Base-by-base conservation (phyloP, 148 eudicot species). In the Polygonum maritimum region DNA sequence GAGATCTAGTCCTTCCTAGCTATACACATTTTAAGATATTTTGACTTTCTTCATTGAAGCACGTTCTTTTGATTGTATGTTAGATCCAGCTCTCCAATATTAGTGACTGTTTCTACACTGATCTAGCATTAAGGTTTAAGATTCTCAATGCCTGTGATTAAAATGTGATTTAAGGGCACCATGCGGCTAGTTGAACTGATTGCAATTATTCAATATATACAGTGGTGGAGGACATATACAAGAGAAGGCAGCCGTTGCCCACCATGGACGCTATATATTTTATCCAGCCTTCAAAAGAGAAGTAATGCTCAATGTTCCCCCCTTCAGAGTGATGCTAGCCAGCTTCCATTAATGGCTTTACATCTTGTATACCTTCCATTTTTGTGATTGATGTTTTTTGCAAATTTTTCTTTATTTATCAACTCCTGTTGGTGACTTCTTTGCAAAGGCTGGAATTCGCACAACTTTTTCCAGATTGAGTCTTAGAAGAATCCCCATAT, bases 141-240 rank as follows among this genome's bases (percentile, higher is more conserved):
- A 57, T 57, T 57, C 33, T 57, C 22, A 57, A 57, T 57, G 63
- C 63, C 12, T 57, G 31, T 57, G 63, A 57, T 57, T 57, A 57
- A 36, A 67, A 11, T 31, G 18, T 63, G 71, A 67, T 67, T 4
- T 35, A 33, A 65, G 13, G 13, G 33, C 41, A 65, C 41, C 3
- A 8, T 33, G 35, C 14, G 71, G 44, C 71, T 38, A 5, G 14
- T 36, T 38, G 18, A 16, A 35, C 39, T 39, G 51, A 52, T 80
- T 76, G 40, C 62, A 73, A 75, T 40, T 71, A 71, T 70, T 76
- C 63, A 73, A 60, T 71, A 19, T 48, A 71, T 87, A 83, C 91
- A 91, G 98, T 94, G 92, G 98, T 94, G 83, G 98, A 94, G 85
- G 98, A 91, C 82, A 91, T 94, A 75, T 88, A 86, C 84, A 90